Conservation (phyloP, 2,329 filamentous ascomycete genomes). For the Neofusicoccum kwambonambiense region DNA sequence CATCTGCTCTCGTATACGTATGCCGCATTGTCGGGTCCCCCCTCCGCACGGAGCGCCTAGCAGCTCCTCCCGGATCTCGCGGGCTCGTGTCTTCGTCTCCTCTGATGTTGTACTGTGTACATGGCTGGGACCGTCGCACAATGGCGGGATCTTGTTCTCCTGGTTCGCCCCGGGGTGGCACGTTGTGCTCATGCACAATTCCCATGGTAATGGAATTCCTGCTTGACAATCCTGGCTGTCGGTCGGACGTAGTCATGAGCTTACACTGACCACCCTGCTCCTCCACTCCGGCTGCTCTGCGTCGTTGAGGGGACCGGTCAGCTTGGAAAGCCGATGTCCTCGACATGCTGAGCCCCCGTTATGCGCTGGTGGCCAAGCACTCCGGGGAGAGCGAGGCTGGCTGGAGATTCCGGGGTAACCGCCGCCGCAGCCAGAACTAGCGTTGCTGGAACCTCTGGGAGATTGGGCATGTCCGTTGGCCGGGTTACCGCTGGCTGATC, state of each 20-base stretch:
- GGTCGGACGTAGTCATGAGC: not conserved
- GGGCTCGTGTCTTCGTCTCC: not conserved
- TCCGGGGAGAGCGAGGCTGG: not conserved
- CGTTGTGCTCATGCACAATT: constrained; percentile 15
- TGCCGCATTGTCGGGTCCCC: not conserved
- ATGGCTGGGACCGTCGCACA: not conserved
- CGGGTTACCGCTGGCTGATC: not conserved
- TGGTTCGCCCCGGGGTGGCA: constrained; percentile 6
- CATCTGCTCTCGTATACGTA: not conserved
- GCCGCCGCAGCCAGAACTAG: not conserved
- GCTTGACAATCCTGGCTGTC: not conserved
- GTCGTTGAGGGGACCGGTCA: not conserved
- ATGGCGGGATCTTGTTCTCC: not conserved
- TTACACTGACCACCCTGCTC: not conserved
- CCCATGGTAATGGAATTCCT: constrained; percentile 7
- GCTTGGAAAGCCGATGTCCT: not conserved
- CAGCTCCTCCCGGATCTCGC: constrained; percentile 1
- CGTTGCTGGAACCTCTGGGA: not conserved
- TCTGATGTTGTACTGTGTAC: not conserved
- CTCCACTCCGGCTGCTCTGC: not conserved
- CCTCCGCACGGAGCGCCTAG: not conserved
- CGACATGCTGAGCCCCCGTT: not conserved
- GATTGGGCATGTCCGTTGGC: not conserved
- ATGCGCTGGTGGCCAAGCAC: not conserved
- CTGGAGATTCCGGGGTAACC: not conserved